Evolutionary conservation across 1,284 basidiomycete genomes (phyloP), one percentile per base, ranked within the genome.

Genomic region (Apiotrichum mycotoxinovorans): DNA sequence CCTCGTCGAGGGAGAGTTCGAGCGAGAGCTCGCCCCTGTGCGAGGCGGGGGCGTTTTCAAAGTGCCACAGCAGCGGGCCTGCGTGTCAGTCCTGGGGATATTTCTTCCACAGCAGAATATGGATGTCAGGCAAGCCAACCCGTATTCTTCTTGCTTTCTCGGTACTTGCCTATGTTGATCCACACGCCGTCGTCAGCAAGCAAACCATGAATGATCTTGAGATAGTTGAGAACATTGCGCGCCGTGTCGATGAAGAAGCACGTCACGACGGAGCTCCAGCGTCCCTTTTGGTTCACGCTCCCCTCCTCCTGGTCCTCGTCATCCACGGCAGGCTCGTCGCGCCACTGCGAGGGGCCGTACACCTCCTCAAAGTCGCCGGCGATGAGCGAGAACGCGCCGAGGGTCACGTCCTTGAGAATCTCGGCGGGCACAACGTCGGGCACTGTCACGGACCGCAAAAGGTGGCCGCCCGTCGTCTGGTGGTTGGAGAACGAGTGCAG

Each of bases 241-340:
- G 92, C 91, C 8, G 94, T 98, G 71, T 98, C 95, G 63, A 98
- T 88, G 79, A 98, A 98, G 82, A 97, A 98, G 74, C 92, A 98
- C 0, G 95, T 98, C 60, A 96, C 77, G 14, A 98, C 83, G 0
- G 88, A 89, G 65, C 94, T 85, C 91, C 91, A 98, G 61, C 85
- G 77, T 17, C 85, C 88, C 20, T 82, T 75, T 52, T 92, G 88
- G 10, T 74, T 70, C 15, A 61, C 57, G 26, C 55, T 33, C 7
- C 61, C 63, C 11, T 60, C 77, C 7, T 79, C 79, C 41, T 82
- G 70, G 26, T 77, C 75, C n/a, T 80, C 76, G 26, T 30, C 50
- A 26, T 4, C n/a, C 20, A 71, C 45, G 42, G 33, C 40, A 20
- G 22, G 17, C 11, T 79, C 26, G 54, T 71, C 51, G 30, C 81